Base-by-base conservation (phyloP, 2,329 filamentous ascomycete genomes). In the Cytospora leucostoma region DNA sequence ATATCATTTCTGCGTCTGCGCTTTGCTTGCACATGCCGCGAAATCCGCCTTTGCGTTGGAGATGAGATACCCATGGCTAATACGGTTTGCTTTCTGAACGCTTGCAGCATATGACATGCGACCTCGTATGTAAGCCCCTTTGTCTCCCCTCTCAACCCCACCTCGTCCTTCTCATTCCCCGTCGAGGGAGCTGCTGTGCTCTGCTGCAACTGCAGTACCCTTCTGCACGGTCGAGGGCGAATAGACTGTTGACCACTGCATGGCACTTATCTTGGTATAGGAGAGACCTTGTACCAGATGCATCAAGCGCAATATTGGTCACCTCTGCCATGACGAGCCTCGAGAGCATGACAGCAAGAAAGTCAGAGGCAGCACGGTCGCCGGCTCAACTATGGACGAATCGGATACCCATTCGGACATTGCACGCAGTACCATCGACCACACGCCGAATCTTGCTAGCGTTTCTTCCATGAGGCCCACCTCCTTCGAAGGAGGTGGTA, bases 281-380 rank as follows among this genome's bases (percentile, higher is more conserved):
- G 92, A 96, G 81, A 89, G 95, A 75, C 95, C 95, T 73, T 99
- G 95, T 84, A 94, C 92, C 72, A 87, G 95, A 79, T 99, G 95
- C 82, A 92, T 98, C 79, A 99, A 98, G 80, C 89, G 95, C 74
- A 97, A 97, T 79, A 99, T 99, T 76, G 95, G 94, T 72, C 95
- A 99, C 78, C 84, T 99, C 69, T 99, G 95, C 78, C 95, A 97
- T 80, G 95, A 99, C 78, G 95, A 98, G 78, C 94, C 93, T 70
- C 89, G 94, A 76, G 94, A 99, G 73, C 82, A 88, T 69, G 86
- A 88, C 67, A 77, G 89, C 65, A 96, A 95, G 78, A 94, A 93
- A 78, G 79, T 84, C 70, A 97, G 94, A 79, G 84, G 80, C 74
- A 81, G 86, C 69, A 79, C 81, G 67, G 83, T 52, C 55, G 59